Evolutionary conservation across 305 asterid species (phyloP), one percentile per base, ranked within the genome.

Genomic region (Andrographis paniculata): DNA sequence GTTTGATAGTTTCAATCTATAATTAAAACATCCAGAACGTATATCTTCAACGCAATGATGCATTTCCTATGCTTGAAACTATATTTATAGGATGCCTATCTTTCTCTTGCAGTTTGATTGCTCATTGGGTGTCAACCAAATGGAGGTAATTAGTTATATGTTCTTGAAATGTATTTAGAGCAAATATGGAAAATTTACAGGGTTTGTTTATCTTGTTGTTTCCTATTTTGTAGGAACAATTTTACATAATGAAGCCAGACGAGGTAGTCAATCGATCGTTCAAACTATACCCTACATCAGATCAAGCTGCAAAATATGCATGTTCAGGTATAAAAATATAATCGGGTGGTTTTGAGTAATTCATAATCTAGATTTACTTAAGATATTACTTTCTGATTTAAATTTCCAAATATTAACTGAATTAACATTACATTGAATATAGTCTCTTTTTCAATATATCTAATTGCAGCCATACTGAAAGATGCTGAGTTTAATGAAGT

Each of bases 401-500:
- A 22, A 18, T 15, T 45, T 31, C 27, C 33, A 40, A 23, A 49
- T 35, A 37, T 14, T 28, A 42, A 15, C 9, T 15, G 13, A 18
- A 2, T 35, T 20, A 20, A 53, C 47, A 45, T 46, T 28, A 41
- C 6, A n/a, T 20, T 45, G 41, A 42, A 48, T 45, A 40, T 21
- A 40, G 14, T 17, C 20, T 19, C 44, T 23, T 22, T 54, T 42
- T 56, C n/a, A 53, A 30, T 42, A 17, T 58, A 17, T 40, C 42
- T 64, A 42, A 28, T 53, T 83, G 67, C 95, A 86, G 96, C 99
- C 61, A 80, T 91, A 66, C 64, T 91, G 35, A 91, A 91, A 68
- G 99, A 83, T 65, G 78, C 96, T 19, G 93, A 78, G 59, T 89
- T 82, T 56, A 65, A 65, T 56, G 99, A 83, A 75, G 93, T 77